Base-by-base conservation (phyloP, 2,329 filamentous ascomycete species). In the Xylaria sp. region DNA sequence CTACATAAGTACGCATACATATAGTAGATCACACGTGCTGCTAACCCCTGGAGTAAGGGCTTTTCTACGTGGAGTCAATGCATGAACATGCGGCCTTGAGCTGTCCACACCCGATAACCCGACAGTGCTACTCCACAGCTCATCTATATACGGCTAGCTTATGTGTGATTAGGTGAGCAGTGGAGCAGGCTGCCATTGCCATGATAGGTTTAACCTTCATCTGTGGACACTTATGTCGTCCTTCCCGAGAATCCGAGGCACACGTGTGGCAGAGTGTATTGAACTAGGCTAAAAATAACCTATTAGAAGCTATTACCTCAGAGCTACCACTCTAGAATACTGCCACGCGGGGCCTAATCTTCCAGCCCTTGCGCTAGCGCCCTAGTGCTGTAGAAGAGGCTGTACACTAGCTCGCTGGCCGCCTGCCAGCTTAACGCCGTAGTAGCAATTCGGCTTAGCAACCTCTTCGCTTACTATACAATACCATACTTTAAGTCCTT, bases 401-500 rank as follows among this genome's bases (percentile, higher is more conserved):
- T 45, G 42, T 45, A 45, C 42, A 13, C 42, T 45, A 45, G n/a
- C n/a, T 45, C 22, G n/a, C n/a, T 42, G 38, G 4, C 42, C 20
- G 11, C 42, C 20, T 45, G 42, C 45, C 29, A 7, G 29, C 11
- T 10, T 20, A 31, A n/a, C n/a, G n/a, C n/a, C 15, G 9, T 29
- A 4, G 25, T 50, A 10, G 27, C 17, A n/a, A 33, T 29, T 51
- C 15, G 27, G 27, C 27, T n/a, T 11, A 51, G 49, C 17, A 31
- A 33, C 33, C 27, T 51, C 27, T 50, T 51, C 20, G 49, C 49
- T 51, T 51, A 51, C 49, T 51, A n/a, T n/a, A n/a, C n/a, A n/a
- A n/a, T n/a, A n/a, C n/a, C n/a, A n/a, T n/a, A 51, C 27, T 51
- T n/a, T 27, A 29, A n/a, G 49, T 29, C 20, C 49, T 51, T 51